Percentiles rank a stretch among this genome's conserved stretches.
These are phyloP conservation scores for Pseudocercospora vitis DNA, from an alignment of 2,329 filamentous ascomycete species.

Conservation along the genomic window DNA sequence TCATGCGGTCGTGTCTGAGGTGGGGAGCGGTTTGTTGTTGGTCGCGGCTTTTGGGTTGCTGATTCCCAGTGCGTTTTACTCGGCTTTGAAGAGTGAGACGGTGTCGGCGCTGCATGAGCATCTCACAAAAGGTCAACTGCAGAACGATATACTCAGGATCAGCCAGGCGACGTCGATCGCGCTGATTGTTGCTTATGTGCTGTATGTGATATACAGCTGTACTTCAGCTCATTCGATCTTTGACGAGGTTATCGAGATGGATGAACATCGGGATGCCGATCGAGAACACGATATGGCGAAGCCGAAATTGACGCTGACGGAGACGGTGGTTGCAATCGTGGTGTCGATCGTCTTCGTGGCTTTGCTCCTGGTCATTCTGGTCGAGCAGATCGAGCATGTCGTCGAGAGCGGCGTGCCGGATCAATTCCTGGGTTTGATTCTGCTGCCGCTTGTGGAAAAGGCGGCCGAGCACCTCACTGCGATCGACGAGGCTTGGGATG, in stretches of 20 bases:
- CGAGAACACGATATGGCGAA: conserved; percentile 59
- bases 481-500: conserved; percentile 79
- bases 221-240: conserved; percentile 75
- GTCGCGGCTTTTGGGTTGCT: conserved; percentile 63
- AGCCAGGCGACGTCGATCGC: conserved; percentile 70
- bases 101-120: conserved; percentile 32
- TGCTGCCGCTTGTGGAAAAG: conserved; percentile 80
- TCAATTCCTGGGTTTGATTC: conserved; percentile 67
- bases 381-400: conserved; percentile 67
- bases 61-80: conserved; percentile 56
- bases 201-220: conserved; percentile 68
- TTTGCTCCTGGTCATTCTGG: conserved; percentile 72
- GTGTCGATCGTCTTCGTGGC: conserved; percentile 68
- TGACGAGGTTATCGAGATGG: conserved; percentile 65
- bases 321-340: conserved; percentile 65
- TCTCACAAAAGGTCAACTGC: conserved; percentile 43
- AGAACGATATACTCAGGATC: conserved; percentile 59
- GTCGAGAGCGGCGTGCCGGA: conserved; percentile 52
- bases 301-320: conserved; percentile 70
- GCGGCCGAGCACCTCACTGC: conserved; percentile 80
- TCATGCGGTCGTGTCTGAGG: conserved; percentile 73
- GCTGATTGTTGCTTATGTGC: conserved; percentile 65
- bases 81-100: conserved; percentile 28
- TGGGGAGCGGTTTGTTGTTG: conserved; percentile 71
- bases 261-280: conserved; percentile 67